Percentiles rank a stretch among this genome's conserved stretches.
Evolutionary conservation across 2,329 filamentous ascomycete species (phyloP).

Genomic region (Tolypocladium cylindrosporum): DNA sequence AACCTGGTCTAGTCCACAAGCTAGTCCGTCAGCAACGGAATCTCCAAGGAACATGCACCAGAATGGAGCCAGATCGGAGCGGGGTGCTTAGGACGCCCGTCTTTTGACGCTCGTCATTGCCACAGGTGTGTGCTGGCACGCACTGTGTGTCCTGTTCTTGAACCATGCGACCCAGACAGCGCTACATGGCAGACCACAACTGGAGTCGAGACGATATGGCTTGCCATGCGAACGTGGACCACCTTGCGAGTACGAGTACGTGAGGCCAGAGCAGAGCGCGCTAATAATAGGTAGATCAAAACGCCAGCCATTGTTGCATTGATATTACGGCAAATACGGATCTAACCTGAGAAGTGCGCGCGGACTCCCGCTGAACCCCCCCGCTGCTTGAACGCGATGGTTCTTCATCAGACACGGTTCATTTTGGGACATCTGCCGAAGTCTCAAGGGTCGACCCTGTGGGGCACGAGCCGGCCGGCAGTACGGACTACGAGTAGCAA

Average conservation of each 20-base stretch:
- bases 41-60: constrained; percentile 1
- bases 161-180: background rate
- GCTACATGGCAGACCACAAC: background rate
- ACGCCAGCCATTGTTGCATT: background rate
- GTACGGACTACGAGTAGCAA: too few relatives aligned
- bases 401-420: background rate
- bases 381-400: background rate
- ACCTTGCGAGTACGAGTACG: background rate
- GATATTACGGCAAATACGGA: too few relatives aligned
- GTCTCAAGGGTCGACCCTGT: background rate
- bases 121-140: background rate
- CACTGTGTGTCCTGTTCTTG: background rate
- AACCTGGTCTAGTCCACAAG: background rate
- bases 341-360: background rate
- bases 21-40: constrained; percentile 1
- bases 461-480: background rate
- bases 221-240: background rate
- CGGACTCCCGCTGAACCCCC: background rate
- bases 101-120: background rate
- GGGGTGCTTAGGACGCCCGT: background rate
- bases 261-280: background rate
- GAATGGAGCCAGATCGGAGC: constrained; percentile 1
- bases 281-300: background rate
- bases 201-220: background rate
- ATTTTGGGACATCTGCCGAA: background rate